Conservation (phyloP, 495 filamentous ascomycete species). For the Letharia lupina region DNA sequence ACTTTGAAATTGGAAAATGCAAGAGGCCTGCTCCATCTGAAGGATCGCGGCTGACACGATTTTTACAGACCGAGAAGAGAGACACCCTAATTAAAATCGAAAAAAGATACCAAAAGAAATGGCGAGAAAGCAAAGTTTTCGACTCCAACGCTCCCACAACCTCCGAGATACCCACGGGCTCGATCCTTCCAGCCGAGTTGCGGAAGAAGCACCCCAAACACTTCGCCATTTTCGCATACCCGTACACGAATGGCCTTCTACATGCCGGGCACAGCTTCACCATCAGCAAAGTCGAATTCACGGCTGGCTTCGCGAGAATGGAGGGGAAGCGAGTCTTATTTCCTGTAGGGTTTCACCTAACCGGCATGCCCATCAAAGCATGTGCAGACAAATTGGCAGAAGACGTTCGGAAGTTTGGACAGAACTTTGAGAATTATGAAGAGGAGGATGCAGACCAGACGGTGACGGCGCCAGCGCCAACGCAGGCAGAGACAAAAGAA, state of each 20-base stretch:
- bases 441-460: conserved; percentile 39
- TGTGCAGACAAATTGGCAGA: conserved; percentile 89
- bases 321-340: conserved; percentile 79
- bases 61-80: conserved; percentile 74
- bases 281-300: conserved; percentile 83
- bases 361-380: conserved; percentile 96
- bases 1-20: conserved; percentile 71
- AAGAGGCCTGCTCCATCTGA: conserved; percentile 28
- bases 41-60: conserved; percentile 18
- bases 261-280: conserved; percentile 91
- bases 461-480: conserved; percentile 41
- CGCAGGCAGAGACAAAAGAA: conserved; percentile 51
- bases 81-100: conserved; percentile 80
- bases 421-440: conserved; percentile 70
- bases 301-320: conserved; percentile 75
- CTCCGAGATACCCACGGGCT: conserved; percentile 61
- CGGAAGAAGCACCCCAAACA: conserved; percentile 81
- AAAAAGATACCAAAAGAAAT: conserved; percentile 84
- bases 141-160: conserved; percentile 72
- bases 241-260: conserved; percentile 93
- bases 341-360: conserved; percentile 91
- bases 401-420: conserved; percentile 82
- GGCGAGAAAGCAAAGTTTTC: conserved; percentile 73
- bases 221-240: conserved; percentile 89
- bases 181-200: conserved; percentile 61